These are phyloP conservation scores for Neurospora pannonica DNA, from an alignment of 495 filamentous ascomycete species.

Conservation along the genomic window DNA sequence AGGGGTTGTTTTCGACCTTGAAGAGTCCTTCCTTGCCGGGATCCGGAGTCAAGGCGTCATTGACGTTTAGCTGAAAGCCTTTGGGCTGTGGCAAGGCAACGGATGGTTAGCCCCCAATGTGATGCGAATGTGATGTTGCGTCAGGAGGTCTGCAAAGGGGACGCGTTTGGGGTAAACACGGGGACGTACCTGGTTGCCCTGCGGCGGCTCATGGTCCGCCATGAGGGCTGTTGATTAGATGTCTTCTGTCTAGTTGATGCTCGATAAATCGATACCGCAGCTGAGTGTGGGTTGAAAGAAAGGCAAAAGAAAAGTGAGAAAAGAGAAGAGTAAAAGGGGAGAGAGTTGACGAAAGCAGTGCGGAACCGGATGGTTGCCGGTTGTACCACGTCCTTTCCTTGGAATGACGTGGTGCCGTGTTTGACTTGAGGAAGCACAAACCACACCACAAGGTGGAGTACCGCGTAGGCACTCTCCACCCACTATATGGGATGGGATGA, in stretches of 20 bases:
- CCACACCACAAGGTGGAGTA: background rate
- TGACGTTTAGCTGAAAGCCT: constrained; percentile 28
- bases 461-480: background rate
- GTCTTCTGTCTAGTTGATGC: background rate
- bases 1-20: constrained; percentile 51
- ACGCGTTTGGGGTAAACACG: background rate
- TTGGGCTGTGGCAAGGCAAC: background rate
- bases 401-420: background rate
- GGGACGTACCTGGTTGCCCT: background rate
- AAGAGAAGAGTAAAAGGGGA: background rate
- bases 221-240: background rate
- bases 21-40: constrained; percentile 55
- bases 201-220: background rate
- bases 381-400: background rate
- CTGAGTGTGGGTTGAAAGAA: background rate
- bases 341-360: background rate
- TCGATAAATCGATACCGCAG: background rate
- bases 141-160: background rate
- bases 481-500: background rate
- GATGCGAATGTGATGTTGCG: background rate
- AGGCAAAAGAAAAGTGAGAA: background rate
- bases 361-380: background rate
- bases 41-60: constrained; percentile 54
- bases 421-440: background rate
- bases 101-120: background rate